phyloP scores from a whole-genome alignment of 352 stramenopile species.

The Phytopythium kandeliae region DNA sequence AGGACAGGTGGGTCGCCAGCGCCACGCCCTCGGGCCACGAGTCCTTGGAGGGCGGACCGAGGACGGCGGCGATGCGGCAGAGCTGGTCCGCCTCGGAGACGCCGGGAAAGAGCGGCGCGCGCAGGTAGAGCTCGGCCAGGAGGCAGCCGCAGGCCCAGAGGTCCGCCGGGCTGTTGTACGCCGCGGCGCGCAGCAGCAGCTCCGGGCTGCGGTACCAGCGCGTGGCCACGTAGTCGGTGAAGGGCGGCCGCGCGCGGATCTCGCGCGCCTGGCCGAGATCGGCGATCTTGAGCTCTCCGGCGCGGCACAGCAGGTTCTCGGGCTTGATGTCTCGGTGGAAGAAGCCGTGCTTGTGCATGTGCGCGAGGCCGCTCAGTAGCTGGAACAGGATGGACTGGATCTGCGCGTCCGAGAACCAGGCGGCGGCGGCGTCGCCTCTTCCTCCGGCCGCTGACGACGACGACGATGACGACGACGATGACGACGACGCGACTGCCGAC shows the following conservation, averaged over 20 bases:
- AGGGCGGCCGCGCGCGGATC: slow-evolving; percentile 64
- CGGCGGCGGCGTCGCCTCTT: slow-evolving; percentile 6
- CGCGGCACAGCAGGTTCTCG: slow-evolving; percentile 62
- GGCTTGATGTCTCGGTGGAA: slow-evolving; percentile 84
- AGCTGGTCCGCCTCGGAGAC: slow-evolving; percentile 95
- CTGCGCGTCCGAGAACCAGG: slow-evolving; percentile 54
- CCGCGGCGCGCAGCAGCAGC: slow-evolving; percentile 50
- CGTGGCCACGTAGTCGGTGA: slow-evolving; percentile 72
- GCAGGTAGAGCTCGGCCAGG: slow-evolving; percentile 72
- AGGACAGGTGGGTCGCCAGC: slow-evolving; percentile 88
- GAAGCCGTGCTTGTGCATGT: slow-evolving; percentile 84
- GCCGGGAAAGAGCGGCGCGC: slow-evolving; percentile 73
- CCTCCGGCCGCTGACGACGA: too few species aligned
- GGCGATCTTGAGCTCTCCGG: slow-evolving; percentile 68
- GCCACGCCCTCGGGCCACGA: slow-evolving; percentile 89
- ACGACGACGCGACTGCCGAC: slow-evolving; percentile 8
- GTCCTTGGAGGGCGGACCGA: slow-evolving; percentile 85
- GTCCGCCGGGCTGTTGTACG: slow-evolving; percentile 80
- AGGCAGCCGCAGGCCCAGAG: slow-evolving; percentile 83
- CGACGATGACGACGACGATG: too few species aligned
- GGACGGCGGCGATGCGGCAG: slow-evolving; percentile 91
- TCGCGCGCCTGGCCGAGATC: slow-evolving; percentile 69
- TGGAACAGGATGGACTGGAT: slow-evolving; percentile 77
- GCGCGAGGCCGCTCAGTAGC: slow-evolving; percentile 63
- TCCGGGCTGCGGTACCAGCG: slow-evolving; percentile 79